Evolutionary conservation across 805 yeast genomes (phyloP).

Genomic region (Kodamaea restingae): DNA sequence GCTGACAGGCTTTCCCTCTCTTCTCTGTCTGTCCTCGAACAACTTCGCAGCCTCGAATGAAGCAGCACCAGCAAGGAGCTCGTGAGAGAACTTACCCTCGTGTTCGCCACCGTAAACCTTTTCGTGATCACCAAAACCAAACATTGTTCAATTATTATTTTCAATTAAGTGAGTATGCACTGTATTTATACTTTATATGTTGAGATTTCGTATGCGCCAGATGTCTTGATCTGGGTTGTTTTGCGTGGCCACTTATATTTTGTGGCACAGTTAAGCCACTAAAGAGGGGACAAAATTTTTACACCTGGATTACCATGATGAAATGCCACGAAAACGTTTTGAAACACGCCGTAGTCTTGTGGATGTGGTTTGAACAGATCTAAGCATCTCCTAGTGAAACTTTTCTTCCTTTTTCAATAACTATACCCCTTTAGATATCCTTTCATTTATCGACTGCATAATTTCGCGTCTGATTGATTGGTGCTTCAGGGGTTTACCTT

Average conservation of each 20-base stretch:
- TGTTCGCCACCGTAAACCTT: slow-evolving; percentile 27
- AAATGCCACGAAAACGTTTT: background rate
- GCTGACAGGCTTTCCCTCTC: slow-evolving; percentile 29
- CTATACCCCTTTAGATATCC: no score
- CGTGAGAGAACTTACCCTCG: slow-evolving; percentile 30
- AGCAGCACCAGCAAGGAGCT: slow-evolving; percentile 31
- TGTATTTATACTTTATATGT: background rate
- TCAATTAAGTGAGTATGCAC: background rate
- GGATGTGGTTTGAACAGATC: no score
- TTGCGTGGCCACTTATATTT: no score
- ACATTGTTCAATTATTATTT: slow-evolving; percentile 13
- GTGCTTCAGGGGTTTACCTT: no score
- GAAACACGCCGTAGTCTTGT: no score
- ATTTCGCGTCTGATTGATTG: no score
- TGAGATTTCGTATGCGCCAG: no score
- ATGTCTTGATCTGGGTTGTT: no score
- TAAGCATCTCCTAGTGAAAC: no score
- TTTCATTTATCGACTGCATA: no score
- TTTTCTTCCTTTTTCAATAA: no score
- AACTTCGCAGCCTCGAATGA: slow-evolving; percentile 29
- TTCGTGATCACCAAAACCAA: slow-evolving; percentile 26
- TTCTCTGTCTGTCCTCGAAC: slow-evolving; percentile 30
- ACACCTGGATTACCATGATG: background rate
- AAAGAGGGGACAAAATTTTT: background rate
- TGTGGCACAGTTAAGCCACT: background rate